These are phyloP conservation scores for Plantago major DNA, from an alignment of 257 asterid genomes.

Conservation along the genomic window DNA sequence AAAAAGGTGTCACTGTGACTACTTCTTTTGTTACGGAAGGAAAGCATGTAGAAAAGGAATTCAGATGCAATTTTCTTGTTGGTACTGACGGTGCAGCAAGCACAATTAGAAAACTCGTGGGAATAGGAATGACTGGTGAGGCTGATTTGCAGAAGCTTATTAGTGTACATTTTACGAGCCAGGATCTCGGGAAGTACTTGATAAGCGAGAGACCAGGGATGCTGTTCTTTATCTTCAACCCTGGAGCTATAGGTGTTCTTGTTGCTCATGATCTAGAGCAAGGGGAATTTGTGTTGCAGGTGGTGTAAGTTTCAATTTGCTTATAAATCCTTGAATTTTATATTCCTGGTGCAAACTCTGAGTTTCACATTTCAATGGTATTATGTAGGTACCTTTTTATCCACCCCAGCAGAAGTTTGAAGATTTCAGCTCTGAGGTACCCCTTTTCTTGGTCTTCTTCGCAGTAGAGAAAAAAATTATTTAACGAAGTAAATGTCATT, in stretches of 20 bases:
- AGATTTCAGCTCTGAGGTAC: slow-evolving; percentile 71
- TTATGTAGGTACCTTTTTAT: slow-evolving; percentile 82
- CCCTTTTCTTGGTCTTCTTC: no score
- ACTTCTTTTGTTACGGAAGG: slow-evolving; percentile 45
- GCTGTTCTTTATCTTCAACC: slow-evolving; percentile 81
- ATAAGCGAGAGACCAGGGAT: slow-evolving; percentile 86
- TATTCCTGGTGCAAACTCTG: slow-evolving; percentile 4
- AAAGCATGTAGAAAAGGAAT: slow-evolving; percentile 31
- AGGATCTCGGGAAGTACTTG: slow-evolving; percentile 73
- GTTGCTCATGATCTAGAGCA: slow-evolving; percentile 88
- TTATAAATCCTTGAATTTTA: not conserved
- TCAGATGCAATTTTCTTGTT: slow-evolving; percentile 64
- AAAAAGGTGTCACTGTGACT: slow-evolving; percentile 51
- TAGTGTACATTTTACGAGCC: slow-evolving; percentile 80
- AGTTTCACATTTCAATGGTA: slow-evolving; percentile 10
- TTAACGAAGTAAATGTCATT: slow-evolving; percentile 2
- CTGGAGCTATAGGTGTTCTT: slow-evolving; percentile 84
- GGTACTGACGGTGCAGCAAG: slow-evolving; percentile 96
- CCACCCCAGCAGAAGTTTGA: slow-evolving; percentile 90
- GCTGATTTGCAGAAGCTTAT: slow-evolving; percentile 78
- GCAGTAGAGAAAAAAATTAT: no score
- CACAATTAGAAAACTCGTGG: slow-evolving; percentile 65
- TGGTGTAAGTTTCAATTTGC: slow-evolving; percentile 20
- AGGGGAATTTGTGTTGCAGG: slow-evolving; percentile 98
- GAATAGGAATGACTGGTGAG: slow-evolving; percentile 72